Percentiles rank a stretch among this genome's conserved stretches.
Conservation (phyloP, 352 stramenopile species). For the Elongisporangium senticosum region DNA sequence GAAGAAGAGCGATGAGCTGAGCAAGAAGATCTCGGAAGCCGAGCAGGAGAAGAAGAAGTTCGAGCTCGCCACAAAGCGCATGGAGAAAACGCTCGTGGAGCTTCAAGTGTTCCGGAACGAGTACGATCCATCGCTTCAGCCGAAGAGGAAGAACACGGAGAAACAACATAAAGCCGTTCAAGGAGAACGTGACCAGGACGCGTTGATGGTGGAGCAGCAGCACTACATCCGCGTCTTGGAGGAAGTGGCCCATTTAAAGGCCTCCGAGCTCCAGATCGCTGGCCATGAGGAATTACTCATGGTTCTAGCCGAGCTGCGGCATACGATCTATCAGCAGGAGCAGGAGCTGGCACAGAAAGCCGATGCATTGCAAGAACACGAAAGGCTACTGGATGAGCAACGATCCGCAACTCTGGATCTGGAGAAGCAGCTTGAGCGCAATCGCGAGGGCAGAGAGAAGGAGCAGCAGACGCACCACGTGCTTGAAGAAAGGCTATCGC, state of each 20-base stretch:
- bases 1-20: slow-evolving; percentile 17
- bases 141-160: not conserved
- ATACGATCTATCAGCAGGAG: slow-evolving; percentile 75
- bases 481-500: slow-evolving; percentile 14
- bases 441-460: not conserved
- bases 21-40: slow-evolving; percentile 32
- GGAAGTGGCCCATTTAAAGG: slow-evolving; percentile 69
- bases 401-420: slow-evolving; percentile 2
- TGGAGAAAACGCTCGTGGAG: slow-evolving; percentile 32
- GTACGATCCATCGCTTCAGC: slow-evolving; percentile 10
- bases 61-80: slow-evolving; percentile 23
- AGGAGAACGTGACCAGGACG: not conserved
- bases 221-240: slow-evolving; percentile 75
- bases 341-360: slow-evolving; percentile 36
- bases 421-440: slow-evolving; percentile 15
- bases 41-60: slow-evolving; percentile 38
- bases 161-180: slow-evolving; percentile 1
- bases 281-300: slow-evolving; percentile 73
- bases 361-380: slow-evolving; percentile 24
- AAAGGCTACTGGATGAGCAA: slow-evolving; percentile 40
- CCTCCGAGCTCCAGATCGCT: slow-evolving; percentile 54
- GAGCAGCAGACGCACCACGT: slow-evolving; percentile 16
- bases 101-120: slow-evolving; percentile 30
- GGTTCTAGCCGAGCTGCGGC: slow-evolving; percentile 65
- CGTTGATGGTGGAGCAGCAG: slow-evolving; percentile 32